These are phyloP conservation scores for Wickerhamomyces strasburgensis DNA, from an alignment of 805 yeast species.

Conservation along the genomic window DNA sequence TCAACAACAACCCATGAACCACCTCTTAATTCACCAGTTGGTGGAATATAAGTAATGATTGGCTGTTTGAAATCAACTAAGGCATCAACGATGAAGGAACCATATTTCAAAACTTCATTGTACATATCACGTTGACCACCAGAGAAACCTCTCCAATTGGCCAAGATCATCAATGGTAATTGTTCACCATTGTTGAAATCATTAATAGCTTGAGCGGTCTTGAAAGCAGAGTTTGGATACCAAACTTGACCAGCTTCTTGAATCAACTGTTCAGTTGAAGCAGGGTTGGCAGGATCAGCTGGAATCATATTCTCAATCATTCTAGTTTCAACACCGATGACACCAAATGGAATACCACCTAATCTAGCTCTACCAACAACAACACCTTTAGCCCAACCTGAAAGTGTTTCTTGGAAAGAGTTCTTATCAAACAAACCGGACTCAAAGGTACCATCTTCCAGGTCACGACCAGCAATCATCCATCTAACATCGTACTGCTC, in stretches of 20 bases:
- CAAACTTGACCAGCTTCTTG: conserved; percentile 99
- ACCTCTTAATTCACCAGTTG: conserved; percentile 97
- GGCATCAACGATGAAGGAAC: conserved; percentile 96
- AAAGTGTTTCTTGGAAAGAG: conserved; percentile 92
- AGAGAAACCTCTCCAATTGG: conserved; percentile 99
- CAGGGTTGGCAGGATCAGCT: conserved; percentile 98
- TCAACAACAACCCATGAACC: conserved; percentile 99
- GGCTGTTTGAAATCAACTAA: conserved; percentile 95
- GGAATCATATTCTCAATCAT: conserved; percentile 86
- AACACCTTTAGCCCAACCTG: conserved; percentile 99
- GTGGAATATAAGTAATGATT: conserved; percentile 94
- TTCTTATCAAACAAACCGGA: conserved; percentile 86
- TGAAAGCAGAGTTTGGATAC: conserved; percentile 99
- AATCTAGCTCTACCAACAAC: conserved; percentile 98
- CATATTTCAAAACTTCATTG: conserved; percentile 95
- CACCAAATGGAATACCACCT: conserved; percentile 99
- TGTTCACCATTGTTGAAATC: conserved; percentile 98
- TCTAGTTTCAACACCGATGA: conserved; percentile 92
- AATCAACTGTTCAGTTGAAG: conserved; percentile 77
- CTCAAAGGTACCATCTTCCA: conserved; percentile 68
- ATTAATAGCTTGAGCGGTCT: conserved; percentile 97
- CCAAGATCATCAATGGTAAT: conserved; percentile 93
- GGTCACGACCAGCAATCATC: conserved; percentile 81
- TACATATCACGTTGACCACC: conserved; percentile 99
- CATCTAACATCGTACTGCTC: conserved; percentile 89